Conservation (phyloP, 441 rosid genomes). For the Brassica balearica region DNA sequence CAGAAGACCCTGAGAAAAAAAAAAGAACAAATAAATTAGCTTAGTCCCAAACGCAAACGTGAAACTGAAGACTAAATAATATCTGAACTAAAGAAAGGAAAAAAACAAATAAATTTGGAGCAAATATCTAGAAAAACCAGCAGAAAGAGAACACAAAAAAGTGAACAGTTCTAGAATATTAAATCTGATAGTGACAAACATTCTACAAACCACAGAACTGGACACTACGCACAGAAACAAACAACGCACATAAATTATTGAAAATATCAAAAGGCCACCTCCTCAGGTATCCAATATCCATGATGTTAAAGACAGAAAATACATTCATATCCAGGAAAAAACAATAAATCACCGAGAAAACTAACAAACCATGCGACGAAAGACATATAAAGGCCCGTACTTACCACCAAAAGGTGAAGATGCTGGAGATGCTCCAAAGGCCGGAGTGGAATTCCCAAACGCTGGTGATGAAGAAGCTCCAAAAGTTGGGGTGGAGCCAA, state of each 20-base stretch:
- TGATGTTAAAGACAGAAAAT: slow-evolving; percentile 7
- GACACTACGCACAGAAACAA: not conserved
- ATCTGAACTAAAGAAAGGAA: slow-evolving; percentile 7
- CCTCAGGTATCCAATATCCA: not conserved
- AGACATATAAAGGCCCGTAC: slow-evolving; percentile 21
- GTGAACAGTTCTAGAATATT: slow-evolving; percentile 1
- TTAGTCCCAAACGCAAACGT: not conserved
- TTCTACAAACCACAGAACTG: not conserved
- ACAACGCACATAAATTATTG: not conserved
- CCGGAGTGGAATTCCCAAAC: slow-evolving; percentile 70
- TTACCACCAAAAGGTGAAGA: slow-evolving; percentile 78
- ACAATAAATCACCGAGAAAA: not conserved
- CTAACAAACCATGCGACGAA: slow-evolving; percentile 1
- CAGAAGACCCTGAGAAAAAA: slow-evolving; percentile 56
- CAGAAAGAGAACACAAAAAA: slow-evolving; percentile 3
- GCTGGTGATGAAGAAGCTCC: slow-evolving; percentile 77
- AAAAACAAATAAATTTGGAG: not conserved
- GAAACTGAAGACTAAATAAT: slow-evolving; percentile 1
- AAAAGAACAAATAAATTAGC: slow-evolving; percentile 20
- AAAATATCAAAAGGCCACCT: not conserved
- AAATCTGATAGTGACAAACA: not conserved
- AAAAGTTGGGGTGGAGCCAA: slow-evolving; percentile 67
- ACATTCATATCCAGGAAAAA: not conserved
- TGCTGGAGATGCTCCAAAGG: slow-evolving; percentile 72
- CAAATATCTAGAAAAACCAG: not conserved